Evolutionary conservation across 768 basidiomycete genomes (phyloP).

Genomic region (Steccherinum ochraceum): DNA sequence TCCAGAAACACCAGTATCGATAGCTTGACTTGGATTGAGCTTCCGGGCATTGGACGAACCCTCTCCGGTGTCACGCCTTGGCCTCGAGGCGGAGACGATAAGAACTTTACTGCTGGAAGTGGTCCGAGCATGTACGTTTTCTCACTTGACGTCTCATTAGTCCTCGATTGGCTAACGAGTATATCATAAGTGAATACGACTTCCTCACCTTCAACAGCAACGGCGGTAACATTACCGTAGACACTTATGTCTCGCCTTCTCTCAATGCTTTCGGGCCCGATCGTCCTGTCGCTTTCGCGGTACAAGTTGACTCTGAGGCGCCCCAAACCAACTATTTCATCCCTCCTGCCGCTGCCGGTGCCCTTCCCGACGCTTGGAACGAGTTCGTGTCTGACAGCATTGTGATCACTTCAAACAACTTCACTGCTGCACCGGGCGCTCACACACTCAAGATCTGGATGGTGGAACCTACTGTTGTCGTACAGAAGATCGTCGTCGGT

Average conservation of each 20-base stretch:
- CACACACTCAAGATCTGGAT: constrained; percentile 59
- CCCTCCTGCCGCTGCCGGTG: constrained; percentile 38
- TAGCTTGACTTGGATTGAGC: constrained; percentile 50
- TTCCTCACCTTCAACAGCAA: constrained; percentile 54
- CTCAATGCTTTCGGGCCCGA: constrained; percentile 44
- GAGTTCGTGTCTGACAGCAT: constrained; percentile 52
- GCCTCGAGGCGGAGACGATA: constrained; percentile 43
- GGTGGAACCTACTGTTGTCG: constrained; percentile 53
- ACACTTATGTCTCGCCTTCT: constrained; percentile 44
- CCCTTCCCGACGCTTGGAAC: constrained; percentile 42
- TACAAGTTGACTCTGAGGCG: constrained; percentile 41
- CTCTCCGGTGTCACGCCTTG: constrained; percentile 56
- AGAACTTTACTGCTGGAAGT: constrained; percentile 53
- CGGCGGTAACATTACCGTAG: constrained; percentile 40
- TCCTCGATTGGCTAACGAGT: neutral
- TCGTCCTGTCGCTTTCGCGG: constrained; percentile 44
- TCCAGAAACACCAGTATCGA: constrained; percentile 39
- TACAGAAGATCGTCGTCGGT: constrained; percentile 61
- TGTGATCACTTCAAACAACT: constrained; percentile 32
- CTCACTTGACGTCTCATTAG: neutral
- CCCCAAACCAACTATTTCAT: constrained; percentile 41
- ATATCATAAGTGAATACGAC: constrained; percentile 47
- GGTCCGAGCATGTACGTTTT: constrained; percentile 53
- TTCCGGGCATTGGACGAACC: constrained; percentile 56
- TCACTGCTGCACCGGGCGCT: constrained; percentile 40